Evolutionary conservation across 306 rosid species (phyloP).

Genomic region (Leucaena leucocephala): DNA sequence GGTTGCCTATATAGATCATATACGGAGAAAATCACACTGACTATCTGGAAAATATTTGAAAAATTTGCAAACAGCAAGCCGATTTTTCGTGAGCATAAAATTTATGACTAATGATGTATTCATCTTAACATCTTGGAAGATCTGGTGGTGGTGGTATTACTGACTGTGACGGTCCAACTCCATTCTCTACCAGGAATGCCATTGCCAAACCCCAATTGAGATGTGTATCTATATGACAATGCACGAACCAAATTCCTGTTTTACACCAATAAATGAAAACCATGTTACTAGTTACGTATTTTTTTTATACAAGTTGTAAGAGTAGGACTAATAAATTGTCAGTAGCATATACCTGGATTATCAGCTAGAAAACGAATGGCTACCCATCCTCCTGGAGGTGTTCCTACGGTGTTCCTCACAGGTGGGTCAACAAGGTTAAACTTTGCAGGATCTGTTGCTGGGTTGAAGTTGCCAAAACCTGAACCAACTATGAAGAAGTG

Average conservation of each 20-base stretch:
- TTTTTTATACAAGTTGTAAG: neutral
- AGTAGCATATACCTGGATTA: slow-evolving; percentile 69
- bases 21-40: neutral
- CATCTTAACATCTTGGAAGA: slow-evolving; percentile 74
- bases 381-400: slow-evolving; percentile 97
- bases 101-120: slow-evolving; percentile 31
- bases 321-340: neutral
- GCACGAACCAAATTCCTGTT: slow-evolving; percentile 90
- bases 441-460: slow-evolving; percentile 63
- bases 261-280: slow-evolving; percentile 12
- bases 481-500: slow-evolving; percentile 88
- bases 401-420: slow-evolving; percentile 77
- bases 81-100: slow-evolving; percentile 27
- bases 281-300: slow-evolving; percentile 24
- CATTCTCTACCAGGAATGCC: slow-evolving; percentile 84
- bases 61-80: slow-evolving; percentile 29
- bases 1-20: neutral
- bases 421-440: slow-evolving; percentile 90
- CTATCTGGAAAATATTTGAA: slow-evolving; percentile 27
- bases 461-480: slow-evolving; percentile 91
- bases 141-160: slow-evolving; percentile 95
- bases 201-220: slow-evolving; percentile 72
- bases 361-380: slow-evolving; percentile 91
- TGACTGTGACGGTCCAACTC: slow-evolving; percentile 68
- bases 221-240: slow-evolving; percentile 90